Evolutionary conservation across 768 basidiomycete species (phyloP).

Genomic region (Boletus subparvulus): DNA sequence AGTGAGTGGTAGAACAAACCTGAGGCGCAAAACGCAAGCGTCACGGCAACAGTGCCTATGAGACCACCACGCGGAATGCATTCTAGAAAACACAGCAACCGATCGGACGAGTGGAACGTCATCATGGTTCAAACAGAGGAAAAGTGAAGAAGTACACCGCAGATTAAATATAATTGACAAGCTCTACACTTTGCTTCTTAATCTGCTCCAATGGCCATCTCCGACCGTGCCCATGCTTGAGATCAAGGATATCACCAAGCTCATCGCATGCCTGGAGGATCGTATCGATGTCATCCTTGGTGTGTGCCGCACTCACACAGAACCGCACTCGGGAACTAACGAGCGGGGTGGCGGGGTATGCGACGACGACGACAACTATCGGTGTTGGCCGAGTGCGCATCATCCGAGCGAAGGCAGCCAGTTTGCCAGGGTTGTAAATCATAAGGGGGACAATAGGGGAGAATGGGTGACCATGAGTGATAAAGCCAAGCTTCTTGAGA

Average conservation of each 20-base stretch:
- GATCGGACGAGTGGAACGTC: slow-evolving; percentile 1
- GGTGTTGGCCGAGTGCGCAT: slow-evolving; percentile 78
- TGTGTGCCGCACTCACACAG: slow-evolving; percentile 93
- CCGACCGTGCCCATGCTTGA: slow-evolving; percentile 75
- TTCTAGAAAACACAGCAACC: background rate
- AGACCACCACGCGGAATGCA: no score
- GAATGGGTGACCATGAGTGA: slow-evolving; percentile 88
- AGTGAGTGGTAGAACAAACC: no score
- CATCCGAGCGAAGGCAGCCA: slow-evolving; percentile 86
- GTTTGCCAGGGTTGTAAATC: slow-evolving; percentile 91
- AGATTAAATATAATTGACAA: slow-evolving; percentile 47
- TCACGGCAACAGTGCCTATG: no score
- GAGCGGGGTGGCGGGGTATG: slow-evolving; percentile 87
- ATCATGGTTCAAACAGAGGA: background rate
- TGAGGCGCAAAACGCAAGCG: no score
- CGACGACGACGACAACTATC: slow-evolving; percentile 86
- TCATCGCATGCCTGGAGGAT: slow-evolving; percentile 88
- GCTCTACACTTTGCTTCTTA: slow-evolving; percentile 66
- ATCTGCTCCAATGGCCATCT: slow-evolving; percentile 82
- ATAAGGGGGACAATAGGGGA: slow-evolving; percentile 93
- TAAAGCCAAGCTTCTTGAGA: slow-evolving; percentile 90
- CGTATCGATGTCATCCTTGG: slow-evolving; percentile 92
- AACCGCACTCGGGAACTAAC: slow-evolving; percentile 88
- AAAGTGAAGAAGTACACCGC: background rate
- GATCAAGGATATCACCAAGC: slow-evolving; percentile 83